phyloP scores from a whole-genome alignment of 306 rosid genomes.

The Potentilla sterilis region DNA sequence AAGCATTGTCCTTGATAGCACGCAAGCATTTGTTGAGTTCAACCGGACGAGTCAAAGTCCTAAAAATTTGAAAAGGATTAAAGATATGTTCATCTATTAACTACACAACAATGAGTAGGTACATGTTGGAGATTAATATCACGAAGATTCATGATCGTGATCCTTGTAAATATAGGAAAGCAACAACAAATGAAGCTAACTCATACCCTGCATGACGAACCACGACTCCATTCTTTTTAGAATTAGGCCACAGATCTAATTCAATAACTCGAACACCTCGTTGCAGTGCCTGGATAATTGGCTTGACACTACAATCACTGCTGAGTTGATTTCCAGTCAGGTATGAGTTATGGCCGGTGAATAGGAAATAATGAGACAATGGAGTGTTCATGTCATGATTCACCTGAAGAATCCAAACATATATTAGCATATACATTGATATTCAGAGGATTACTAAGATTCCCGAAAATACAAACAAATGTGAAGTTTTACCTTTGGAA shows the following conservation, averaged over 20 bases:
- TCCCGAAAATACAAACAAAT: background rate
- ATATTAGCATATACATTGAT: background rate
- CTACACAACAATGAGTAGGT: no score
- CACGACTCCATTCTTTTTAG: conserved; percentile 34
- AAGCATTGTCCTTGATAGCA: conserved; percentile 68
- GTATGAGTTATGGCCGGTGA: conserved; percentile 93
- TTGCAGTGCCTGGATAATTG: conserved; percentile 60
- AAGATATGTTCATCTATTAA: background rate
- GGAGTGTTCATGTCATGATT: conserved; percentile 77
- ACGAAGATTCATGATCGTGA: no score
- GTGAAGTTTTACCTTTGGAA: conserved; percentile 34
- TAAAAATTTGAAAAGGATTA: conserved; percentile 18
- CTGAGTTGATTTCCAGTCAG: conserved; percentile 80
- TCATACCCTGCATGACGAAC: conserved; percentile 89
- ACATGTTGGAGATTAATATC: background rate
- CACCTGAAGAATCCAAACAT: conserved; percentile 44
- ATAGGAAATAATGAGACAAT: conserved; percentile 79
- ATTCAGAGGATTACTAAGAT: background rate
- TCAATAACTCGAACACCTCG: conserved; percentile 79
- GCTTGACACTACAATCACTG: conserved; percentile 56
- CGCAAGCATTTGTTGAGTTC: conserved; percentile 57
- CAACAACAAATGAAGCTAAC: background rate
- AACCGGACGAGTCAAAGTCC: conserved; percentile 75
- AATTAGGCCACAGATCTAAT: conserved; percentile 82
- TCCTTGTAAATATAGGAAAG: background rate